Evolutionary conservation across 2,329 filamentous ascomycete species (phyloP), one percentile per base, ranked within the genome.

Genomic region (Dactylellina drechsleri): DNA sequence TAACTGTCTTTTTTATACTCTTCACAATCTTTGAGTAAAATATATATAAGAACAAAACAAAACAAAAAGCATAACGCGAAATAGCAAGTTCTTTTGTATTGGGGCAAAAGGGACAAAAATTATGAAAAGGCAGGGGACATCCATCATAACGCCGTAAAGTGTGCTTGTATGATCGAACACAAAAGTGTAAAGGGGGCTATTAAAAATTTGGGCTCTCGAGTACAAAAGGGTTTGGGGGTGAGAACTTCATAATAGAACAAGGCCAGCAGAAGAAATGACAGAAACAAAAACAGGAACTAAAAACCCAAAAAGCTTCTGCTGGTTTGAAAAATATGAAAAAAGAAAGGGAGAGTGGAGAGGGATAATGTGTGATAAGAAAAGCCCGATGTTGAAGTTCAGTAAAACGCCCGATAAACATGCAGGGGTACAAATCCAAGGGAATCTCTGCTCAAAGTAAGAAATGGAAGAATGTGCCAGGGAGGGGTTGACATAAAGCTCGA

Each of bases 141-240:
- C 64, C 71, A 36, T 75, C 71, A 54, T 75, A 75, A 75, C 71
- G 71, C 71, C 71, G 47, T 75, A 16, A 49, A 18, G 6, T 64
- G 43, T 68, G 31, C 31, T 36, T 36, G 64, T 60, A 47, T 20
- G 31, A 41, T 28, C 16, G n/a, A 45, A 10, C 20, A 52, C 20
- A 16, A 12, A 18, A 13, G 52, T 13, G 45, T 20, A 75, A 54
- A 36, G 31, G 31, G 54, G 66, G 23, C 2, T 56, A 76, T 64
- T 68, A 76, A 68, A 61, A 73, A 53, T 45, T 47, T 40, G 47
- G 64, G 52, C 52, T 76, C 47, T 45, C 40, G 7, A 57, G 61
- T 60, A 65, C 47, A 64, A 45, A 12, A 16, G 23, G 5, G 13
- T 2, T 36, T 10, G 2, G 31, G 23, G 53, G 53, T 45, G 40